phyloP scores from a whole-genome alignment of 768 basidiomycete species.

The Suillus weaverae region DNA sequence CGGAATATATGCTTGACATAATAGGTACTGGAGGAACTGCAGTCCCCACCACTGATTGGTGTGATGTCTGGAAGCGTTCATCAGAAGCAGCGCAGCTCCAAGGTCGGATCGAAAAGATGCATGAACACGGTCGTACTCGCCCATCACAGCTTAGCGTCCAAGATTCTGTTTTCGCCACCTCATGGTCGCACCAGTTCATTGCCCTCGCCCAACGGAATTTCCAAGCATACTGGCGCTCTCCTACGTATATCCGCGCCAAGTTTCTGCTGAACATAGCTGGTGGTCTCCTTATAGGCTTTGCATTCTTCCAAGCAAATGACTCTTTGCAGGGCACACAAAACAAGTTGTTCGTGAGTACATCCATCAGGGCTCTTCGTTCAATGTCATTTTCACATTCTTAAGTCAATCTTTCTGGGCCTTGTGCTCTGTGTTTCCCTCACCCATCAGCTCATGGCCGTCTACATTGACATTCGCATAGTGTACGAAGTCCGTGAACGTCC shows the following conservation, averaged over 20 bases:
- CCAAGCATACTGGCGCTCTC: constrained; percentile 52
- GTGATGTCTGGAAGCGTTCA: constrained; percentile 56
- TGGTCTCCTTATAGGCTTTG: constrained; percentile 59
- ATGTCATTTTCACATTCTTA: no score
- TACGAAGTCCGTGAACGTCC: no score
- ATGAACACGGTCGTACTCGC: constrained; percentile 45
- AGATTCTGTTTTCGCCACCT: constrained; percentile 49
- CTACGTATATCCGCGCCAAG: constrained; percentile 62
- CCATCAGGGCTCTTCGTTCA: background rate
- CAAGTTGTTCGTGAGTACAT: constrained; percentile 52
- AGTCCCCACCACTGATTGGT: constrained; percentile 58
- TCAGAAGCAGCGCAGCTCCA: constrained; percentile 39
- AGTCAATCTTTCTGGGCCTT: no score
- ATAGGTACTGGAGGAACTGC: constrained; percentile 16
- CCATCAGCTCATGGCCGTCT: no score
- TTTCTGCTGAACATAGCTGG: constrained; percentile 51
- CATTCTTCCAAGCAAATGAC: constrained; percentile 57
- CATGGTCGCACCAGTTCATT: constrained; percentile 49
- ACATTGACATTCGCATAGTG: no score
- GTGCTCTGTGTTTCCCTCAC: no score
- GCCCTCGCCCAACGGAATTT: constrained; percentile 46
- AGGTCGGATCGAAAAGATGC: constrained; percentile 46
- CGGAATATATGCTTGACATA: no score
- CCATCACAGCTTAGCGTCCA: constrained; percentile 38
- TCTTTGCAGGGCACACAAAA: constrained; percentile 61